These are phyloP conservation scores for Schizopora paradoxa DNA, from an alignment of 1,284 basidiomycete species.

Conservation along the genomic window DNA sequence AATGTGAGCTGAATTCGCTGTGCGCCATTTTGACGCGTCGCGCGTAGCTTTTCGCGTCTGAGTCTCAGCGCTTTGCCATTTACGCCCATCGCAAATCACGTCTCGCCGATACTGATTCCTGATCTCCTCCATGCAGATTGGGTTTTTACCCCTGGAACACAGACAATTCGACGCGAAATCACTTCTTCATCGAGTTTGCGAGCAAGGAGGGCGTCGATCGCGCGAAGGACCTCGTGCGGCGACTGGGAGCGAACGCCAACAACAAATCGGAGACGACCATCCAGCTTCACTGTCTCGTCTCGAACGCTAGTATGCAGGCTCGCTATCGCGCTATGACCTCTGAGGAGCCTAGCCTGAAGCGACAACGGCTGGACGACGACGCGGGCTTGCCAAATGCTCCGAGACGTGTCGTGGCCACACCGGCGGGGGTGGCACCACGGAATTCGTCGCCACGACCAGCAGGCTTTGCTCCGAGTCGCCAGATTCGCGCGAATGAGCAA, in stretches of 20 bases:
- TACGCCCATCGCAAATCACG: slow-evolving; percentile 1
- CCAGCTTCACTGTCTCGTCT: slow-evolving; percentile 11
- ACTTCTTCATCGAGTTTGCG: slow-evolving; percentile 16
- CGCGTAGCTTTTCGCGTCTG: slow-evolving; percentile 8
- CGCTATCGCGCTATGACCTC: slow-evolving; percentile 3
- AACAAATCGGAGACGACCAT: slow-evolving; percentile 12
- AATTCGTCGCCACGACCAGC: too few relatives aligned
- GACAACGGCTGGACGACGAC: slow-evolving; percentile 7
- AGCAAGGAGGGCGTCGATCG: slow-evolving; percentile 8
- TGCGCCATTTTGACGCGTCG: too few relatives aligned
- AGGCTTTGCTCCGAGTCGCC: too few relatives aligned
- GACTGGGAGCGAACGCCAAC: slow-evolving; percentile 11
- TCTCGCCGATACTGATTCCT: neutral
- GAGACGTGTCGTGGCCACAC: too few relatives aligned
- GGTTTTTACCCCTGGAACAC: slow-evolving; percentile 12
- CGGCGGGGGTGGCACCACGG: too few relatives aligned
- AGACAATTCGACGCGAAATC: slow-evolving; percentile 9
- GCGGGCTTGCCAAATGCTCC: neutral
- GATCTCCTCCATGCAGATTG: neutral
- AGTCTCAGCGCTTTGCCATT: slow-evolving; percentile 5
- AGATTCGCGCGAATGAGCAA: too few relatives aligned
- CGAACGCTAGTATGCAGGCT: too few relatives aligned
- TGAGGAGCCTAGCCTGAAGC: slow-evolving; percentile 2
- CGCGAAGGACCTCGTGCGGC: slow-evolving; percentile 7
- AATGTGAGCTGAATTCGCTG: too few relatives aligned